Percentiles rank a stretch among this genome's conserved stretches.
Conservation (phyloP, 129 eudicot species). For the Glebionis coronaria region DNA sequence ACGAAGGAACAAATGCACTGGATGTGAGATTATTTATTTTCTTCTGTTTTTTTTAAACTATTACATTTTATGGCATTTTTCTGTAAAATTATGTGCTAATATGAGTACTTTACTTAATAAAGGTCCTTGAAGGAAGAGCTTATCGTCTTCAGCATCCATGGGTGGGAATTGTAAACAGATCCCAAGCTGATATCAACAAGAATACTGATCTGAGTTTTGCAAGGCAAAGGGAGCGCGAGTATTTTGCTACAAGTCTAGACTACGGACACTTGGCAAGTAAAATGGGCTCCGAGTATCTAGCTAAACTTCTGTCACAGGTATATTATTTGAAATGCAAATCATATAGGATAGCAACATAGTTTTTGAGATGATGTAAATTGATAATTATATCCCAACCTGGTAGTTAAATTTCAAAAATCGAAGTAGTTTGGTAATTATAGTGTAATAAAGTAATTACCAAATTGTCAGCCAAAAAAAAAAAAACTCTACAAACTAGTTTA, state of each 20-base stretch:
- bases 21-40: slow-evolving; percentile 42
- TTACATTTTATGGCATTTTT: neutral
- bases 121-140: slow-evolving; percentile 73
- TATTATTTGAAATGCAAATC: neutral
- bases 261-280: slow-evolving; percentile 46
- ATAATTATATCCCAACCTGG: neutral
- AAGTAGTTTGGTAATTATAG: too few relatives aligned
- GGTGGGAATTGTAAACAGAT: slow-evolving; percentile 69
- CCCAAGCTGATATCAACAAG: slow-evolving; percentile 60
- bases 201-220: slow-evolving; percentile 47
- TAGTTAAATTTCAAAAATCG: neutral
- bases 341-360: neutral
- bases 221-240: slow-evolving; percentile 52
- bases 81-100: slow-evolving; percentile 3
- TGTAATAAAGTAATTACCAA: too few relatives aligned
- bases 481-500: too few relatives aligned
- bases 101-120: slow-evolving; percentile 1
- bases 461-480: too few relatives aligned
- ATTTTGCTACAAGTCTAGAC: slow-evolving; percentile 56
- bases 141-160: slow-evolving; percentile 65
- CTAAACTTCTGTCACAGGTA: slow-evolving; percentile 57
- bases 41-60: neutral
- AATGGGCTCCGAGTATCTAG: slow-evolving; percentile 71
- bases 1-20: slow-evolving; percentile 64
- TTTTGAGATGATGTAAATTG: neutral